These are phyloP conservation scores for Amauroascus verrucosus DNA, from an alignment of 2,329 filamentous ascomycete species.

Conservation along the genomic window DNA sequence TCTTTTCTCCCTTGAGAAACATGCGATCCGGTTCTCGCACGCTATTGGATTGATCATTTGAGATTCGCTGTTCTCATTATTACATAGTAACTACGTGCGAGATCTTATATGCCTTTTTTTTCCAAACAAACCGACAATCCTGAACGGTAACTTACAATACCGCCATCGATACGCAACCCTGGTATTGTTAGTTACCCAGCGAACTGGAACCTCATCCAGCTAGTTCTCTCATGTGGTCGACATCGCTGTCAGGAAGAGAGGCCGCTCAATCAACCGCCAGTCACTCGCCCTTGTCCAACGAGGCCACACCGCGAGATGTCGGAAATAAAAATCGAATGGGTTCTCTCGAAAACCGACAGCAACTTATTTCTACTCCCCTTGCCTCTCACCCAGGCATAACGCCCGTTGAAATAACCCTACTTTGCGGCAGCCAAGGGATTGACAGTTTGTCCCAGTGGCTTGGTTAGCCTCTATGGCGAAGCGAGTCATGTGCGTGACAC, in stretches of 20 bases:
- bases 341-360: too few species aligned
- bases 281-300: too few species aligned
- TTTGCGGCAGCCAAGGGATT: too few species aligned
- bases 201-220: constrained; percentile 1
- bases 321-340: too few species aligned
- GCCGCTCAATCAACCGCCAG: too few species aligned
- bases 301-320: too few species aligned
- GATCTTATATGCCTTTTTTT: background rate
- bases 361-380: too few species aligned
- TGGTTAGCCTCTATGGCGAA: constrained; percentile 3
- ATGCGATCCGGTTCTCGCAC: background rate
- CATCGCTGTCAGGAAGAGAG: too few species aligned
- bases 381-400: too few species aligned
- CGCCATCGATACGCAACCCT: background rate
- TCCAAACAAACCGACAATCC: background rate
- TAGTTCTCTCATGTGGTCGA: too few species aligned
- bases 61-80: background rate
- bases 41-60: background rate
- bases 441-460: background rate
- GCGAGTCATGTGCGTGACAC: constrained; percentile 10
- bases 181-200: background rate
- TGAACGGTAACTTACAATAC: background rate
- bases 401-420: too few species aligned
- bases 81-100: background rate
- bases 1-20: background rate